A percentile compares a stretch with the other conserved stretches of the same genome.
phyloP scores from a whole-genome alignment of 768 basidiomycete genomes.

The Tylopilus sp. region DNA sequence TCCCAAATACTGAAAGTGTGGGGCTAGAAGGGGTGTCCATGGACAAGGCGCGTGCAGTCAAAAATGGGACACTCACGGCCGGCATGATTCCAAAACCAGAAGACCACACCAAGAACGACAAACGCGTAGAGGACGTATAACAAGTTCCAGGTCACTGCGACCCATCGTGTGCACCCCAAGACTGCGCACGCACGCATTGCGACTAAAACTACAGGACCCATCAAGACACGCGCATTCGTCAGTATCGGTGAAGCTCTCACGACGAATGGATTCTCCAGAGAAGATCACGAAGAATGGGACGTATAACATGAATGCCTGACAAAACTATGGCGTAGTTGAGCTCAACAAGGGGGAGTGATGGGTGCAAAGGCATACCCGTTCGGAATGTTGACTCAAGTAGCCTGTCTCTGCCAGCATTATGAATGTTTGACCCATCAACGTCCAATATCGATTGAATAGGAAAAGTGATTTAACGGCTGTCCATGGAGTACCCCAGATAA shows the following conservation, averaged over 20 bases:
- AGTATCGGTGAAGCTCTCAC: conserved; percentile 8
- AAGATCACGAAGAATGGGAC: conserved; percentile 3
- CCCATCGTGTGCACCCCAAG: conserved; percentile 8
- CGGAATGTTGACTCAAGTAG: conserved; percentile 11
- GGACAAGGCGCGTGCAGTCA: too few relatives aligned
- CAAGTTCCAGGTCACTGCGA: neutral
- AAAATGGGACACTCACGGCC: neutral
- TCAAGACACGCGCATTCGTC: neutral
- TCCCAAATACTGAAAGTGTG: conserved; percentile 8
- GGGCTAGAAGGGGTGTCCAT: neutral
- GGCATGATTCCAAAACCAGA: neutral
- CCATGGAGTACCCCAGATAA: conserved; percentile 19
- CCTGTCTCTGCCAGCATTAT: conserved; percentile 24
- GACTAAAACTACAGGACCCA: conserved; percentile 17
- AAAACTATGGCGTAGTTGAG: conserved; percentile 15
- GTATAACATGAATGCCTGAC: neutral
- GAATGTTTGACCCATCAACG: conserved; percentile 18
- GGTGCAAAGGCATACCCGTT: conserved; percentile 3
- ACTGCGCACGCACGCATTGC: conserved; percentile 25
- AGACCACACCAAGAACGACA: neutral
- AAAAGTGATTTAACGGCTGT: conserved; percentile 11
- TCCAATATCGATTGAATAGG: conserved; percentile 16
- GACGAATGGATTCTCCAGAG: conserved; percentile 21
- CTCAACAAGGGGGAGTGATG: neutral
- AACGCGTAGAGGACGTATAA: conserved; percentile 13